Evolutionary conservation across 371 early-diverging fungal genomes (phyloP), one percentile per base, ranked within the genome.

Genomic region (Rhizopus microsporus): DNA sequence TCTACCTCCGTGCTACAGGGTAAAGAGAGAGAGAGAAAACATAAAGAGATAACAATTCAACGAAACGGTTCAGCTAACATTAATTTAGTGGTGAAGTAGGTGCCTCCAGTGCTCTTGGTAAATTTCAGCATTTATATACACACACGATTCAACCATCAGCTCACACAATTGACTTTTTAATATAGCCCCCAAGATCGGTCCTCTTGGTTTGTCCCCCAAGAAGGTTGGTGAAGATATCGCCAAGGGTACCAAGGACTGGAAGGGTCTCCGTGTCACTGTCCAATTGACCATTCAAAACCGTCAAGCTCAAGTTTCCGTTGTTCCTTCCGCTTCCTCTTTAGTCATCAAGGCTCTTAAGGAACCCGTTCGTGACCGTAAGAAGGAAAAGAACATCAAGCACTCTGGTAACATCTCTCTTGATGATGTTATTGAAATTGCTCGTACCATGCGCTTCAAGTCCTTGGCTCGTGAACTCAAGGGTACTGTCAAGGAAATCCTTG

Each of bases 141-240:
- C 16, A 23, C 23, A 43, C 43, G n/a, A 43, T 13, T 43, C 43
- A 43, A 23, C 23, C 23, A 23, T 23, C 23, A 23, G 23, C 23
- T 23, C 23, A 23, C 23, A 23, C 23, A 23, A 23, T 23, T 43
- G 5, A 13, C n/a, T 15, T n/a, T 43, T n/a, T 43, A 43, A 31
- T 37, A 46, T 61, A 29, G 76, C 76, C 43, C 99, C 99, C 81
- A 99, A 97, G 90, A 94, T 99, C 71, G 99, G 99, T 91, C 99
- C 99, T 69, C 91, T 99, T 70, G 99, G 99, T 93, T 85, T 99
- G 83, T 92, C 97, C 56, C 98, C 99, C 83, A 99, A 99, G 90
- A 98, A 98, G 89, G 96, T 99, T 68, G 99, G 99, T 83, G 99
- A 99, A 86, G 99, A 99, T 83, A 98, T 99, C 67, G 97, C 96